A percentile compares a stretch with the other conserved stretches of the same genome.
Evolutionary conservation across 441 rosid species (phyloP).

Genomic region (Capsella rubella): DNA sequence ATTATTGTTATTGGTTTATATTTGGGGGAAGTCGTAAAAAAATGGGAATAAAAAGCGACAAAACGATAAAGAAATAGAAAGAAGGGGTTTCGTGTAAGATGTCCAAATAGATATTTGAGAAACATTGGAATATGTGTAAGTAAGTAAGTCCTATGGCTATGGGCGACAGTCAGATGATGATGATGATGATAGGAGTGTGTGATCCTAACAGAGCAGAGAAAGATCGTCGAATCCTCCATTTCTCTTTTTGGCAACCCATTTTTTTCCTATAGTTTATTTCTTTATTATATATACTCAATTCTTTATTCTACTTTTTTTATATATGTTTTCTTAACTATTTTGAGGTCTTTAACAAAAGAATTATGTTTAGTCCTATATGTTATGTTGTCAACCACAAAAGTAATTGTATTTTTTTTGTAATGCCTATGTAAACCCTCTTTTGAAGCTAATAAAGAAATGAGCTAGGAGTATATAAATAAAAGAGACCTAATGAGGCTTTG

Average conservation of each 20-base stretch:
- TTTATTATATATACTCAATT: not conserved
- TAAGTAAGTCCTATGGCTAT: not conserved
- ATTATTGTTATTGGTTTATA: too few species aligned
- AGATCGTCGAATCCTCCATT: conserved; percentile 32
- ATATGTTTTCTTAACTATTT: too few species aligned
- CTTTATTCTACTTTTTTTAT: not conserved
- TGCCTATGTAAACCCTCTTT: too few species aligned
- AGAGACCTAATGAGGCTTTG: not conserved
- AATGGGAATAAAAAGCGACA: not conserved
- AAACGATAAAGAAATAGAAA: not conserved
- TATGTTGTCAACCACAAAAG: too few species aligned
- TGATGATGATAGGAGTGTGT: conserved; percentile 29
- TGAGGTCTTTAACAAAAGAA: not conserved
- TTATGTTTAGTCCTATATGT: not conserved
- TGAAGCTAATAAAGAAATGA: not conserved
- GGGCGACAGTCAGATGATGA: conserved; percentile 27
- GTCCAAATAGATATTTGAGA: conserved; percentile 16
- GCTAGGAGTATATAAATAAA: not conserved
- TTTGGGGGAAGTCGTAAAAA: too few species aligned
- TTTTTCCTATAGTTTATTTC: not conserved
- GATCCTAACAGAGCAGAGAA: conserved; percentile 32
- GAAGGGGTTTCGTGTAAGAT: conserved; percentile 14
- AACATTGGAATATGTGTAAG: conserved; percentile 28
- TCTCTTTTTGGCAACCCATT: conserved; percentile 21
- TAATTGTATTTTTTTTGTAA: too few species aligned